phyloP scores from a whole-genome alignment of 2,329 filamentous ascomycete species.

The Microcyclosporella mali region DNA sequence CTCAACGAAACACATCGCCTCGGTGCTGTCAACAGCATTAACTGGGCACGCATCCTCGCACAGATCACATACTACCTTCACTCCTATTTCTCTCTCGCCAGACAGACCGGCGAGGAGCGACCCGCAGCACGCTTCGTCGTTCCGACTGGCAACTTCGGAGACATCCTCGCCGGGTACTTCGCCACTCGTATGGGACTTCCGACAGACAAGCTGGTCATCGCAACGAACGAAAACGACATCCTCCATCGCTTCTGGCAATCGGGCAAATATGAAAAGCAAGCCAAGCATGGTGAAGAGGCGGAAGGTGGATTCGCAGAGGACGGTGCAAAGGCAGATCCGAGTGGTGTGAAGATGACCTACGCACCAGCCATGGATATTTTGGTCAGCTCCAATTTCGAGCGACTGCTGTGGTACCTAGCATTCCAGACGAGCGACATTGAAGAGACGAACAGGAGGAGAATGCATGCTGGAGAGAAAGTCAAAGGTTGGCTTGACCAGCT shows the following conservation, averaged over 20 bases:
- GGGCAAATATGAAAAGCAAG: slow-evolving; percentile 81
- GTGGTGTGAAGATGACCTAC: slow-evolving; percentile 82
- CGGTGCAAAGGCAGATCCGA: slow-evolving; percentile 56
- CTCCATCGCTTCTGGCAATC: slow-evolving; percentile 91
- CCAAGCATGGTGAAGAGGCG: slow-evolving; percentile 52
- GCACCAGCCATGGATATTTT: slow-evolving; percentile 97
- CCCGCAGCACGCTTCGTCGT: slow-evolving; percentile 78
- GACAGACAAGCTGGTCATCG: slow-evolving; percentile 79
- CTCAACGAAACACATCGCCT: slow-evolving; percentile 78
- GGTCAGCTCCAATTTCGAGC: slow-evolving; percentile 93
- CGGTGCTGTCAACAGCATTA: slow-evolving; percentile 93
- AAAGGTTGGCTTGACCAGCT: slow-evolving; percentile 70
- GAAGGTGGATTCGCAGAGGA: slow-evolving; percentile 51
- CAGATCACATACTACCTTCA: slow-evolving; percentile 98
- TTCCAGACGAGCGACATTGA: slow-evolving; percentile 56
- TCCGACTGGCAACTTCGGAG: slow-evolving; percentile 93
- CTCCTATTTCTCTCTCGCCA: slow-evolving; percentile 76
- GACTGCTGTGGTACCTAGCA: slow-evolving; percentile 86
- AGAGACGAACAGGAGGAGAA: slow-evolving; percentile 41
- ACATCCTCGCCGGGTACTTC: slow-evolving; percentile 90
- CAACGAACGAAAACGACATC: slow-evolving; percentile 97
- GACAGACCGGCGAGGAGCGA: slow-evolving; percentile 54
- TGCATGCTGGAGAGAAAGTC: slow-evolving; percentile 64
- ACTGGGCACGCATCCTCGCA: slow-evolving; percentile 89
- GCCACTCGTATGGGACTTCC: slow-evolving; percentile 85